phyloP scores from a whole-genome alignment of 2,329 filamentous ascomycete species.

The Xylaria sp. region DNA sequence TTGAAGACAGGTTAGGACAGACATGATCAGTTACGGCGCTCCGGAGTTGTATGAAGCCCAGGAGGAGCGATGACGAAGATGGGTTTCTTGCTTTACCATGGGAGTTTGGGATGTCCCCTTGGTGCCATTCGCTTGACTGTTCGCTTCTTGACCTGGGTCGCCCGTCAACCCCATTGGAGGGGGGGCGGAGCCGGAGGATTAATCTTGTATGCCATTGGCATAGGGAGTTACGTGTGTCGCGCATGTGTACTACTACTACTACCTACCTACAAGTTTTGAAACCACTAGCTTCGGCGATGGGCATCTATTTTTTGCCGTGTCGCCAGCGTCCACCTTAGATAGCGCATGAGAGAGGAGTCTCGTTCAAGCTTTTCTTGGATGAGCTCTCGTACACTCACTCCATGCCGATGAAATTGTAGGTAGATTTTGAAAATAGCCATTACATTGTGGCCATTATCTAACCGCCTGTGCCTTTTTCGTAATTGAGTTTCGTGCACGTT shows the following conservation, averaged over 20 bases:
- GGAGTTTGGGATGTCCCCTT: slow-evolving; percentile 28
- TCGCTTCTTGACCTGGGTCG: slow-evolving; percentile 37
- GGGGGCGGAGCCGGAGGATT: slow-evolving; percentile 28
- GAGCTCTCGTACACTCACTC: slow-evolving; percentile 3
- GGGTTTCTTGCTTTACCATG: slow-evolving; percentile 31
- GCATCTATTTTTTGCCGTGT: neutral
- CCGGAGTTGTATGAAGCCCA: slow-evolving; percentile 39
- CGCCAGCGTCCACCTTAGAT: slow-evolving; percentile 1
- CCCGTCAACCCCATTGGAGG: slow-evolving; percentile 27
- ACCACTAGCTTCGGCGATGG: neutral
- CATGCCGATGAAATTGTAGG: slow-evolving; percentile 25
- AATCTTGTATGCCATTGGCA: slow-evolving; percentile 27
- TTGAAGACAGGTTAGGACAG: slow-evolving; percentile 34
- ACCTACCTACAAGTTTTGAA: neutral
- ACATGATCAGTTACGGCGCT: slow-evolving; percentile 38
- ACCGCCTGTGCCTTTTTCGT: neutral
- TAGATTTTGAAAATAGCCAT: slow-evolving; percentile 21
- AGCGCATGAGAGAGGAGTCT: neutral
- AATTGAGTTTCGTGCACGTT: neutral
- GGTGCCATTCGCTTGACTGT: slow-evolving; percentile 39
- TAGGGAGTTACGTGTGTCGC: slow-evolving; percentile 32
- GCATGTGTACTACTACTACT: slow-evolving; percentile 37
- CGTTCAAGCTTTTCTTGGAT: neutral
- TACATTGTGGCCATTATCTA: neutral
- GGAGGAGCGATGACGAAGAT: slow-evolving; percentile 30